Evolutionary conservation across 2,329 filamentous ascomycete species (phyloP).

Genomic region (Hypoxylon sp.): DNA sequence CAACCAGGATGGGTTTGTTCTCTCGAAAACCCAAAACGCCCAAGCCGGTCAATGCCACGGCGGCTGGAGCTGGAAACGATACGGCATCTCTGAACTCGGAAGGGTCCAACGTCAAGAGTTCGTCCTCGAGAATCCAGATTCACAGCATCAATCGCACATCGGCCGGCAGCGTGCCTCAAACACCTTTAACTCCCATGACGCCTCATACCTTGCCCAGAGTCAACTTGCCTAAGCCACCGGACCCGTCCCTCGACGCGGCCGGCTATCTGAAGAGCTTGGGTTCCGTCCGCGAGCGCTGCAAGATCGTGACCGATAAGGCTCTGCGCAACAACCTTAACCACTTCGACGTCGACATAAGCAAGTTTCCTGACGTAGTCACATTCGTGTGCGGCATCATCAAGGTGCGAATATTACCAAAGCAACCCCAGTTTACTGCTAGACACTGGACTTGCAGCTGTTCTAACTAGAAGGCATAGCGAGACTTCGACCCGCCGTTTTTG

Average conservation of each 20-base stretch:
- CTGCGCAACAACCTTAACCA: conserved; percentile 83
- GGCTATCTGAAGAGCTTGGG: conserved; percentile 92
- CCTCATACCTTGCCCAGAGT: conserved; percentile 75
- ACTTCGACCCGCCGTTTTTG: conserved; percentile 55
- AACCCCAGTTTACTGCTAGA: conserved; percentile 1
- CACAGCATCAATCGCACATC: conserved; percentile 64
- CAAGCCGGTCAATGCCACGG: conserved; percentile 59
- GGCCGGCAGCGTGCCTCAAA: conserved; percentile 64
- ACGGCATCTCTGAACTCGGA: conserved; percentile 68
- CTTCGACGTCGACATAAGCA: conserved; percentile 89
- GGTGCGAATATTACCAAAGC: conserved; percentile 63
- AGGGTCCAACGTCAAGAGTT: conserved; percentile 63
- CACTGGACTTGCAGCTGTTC: conserved; percentile 3
- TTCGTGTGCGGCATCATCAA: conserved; percentile 97
- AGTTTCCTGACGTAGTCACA: conserved; percentile 84
- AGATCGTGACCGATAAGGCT: conserved; percentile 81
- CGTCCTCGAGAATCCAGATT: conserved; percentile 53
- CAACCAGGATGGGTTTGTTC: conserved; percentile 67
- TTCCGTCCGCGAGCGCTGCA: conserved; percentile 85
- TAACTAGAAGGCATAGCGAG: conserved; percentile 48
- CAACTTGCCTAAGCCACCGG: conserved; percentile 85
- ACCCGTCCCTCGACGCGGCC: conserved; percentile 88
- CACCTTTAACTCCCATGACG: conserved; percentile 67
- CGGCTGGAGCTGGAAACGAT: conserved; percentile 55
- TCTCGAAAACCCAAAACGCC: conserved; percentile 69